Percentiles rank a stretch among this genome's conserved stretches.
Evolutionary conservation across 345 rosid genomes (phyloP).

Genomic region (Abelmoschus esculentus): DNA sequence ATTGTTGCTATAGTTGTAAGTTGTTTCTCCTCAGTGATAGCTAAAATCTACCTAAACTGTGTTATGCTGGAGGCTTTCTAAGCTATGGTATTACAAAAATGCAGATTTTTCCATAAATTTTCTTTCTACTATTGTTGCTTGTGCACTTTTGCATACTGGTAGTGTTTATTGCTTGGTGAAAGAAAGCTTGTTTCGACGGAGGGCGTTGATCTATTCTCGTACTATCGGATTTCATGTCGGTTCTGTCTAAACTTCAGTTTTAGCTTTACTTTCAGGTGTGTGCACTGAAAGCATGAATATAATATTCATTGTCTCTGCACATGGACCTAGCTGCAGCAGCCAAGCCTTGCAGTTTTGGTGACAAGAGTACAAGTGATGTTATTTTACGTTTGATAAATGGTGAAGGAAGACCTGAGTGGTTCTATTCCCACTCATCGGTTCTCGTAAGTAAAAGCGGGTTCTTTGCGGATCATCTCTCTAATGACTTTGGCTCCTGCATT

Average conservation of each 20-base stretch:
- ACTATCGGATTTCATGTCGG: background rate
- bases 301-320: constrained; percentile 10
- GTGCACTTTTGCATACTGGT: background rate
- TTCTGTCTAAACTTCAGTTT: background rate
- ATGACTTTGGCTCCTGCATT: constrained; percentile 12
- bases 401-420: constrained; percentile 37
- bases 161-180: background rate
- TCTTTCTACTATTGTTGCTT: background rate
- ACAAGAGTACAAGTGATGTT: constrained; percentile 28
- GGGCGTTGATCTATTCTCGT: background rate
- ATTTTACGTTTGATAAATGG: constrained; percentile 24
- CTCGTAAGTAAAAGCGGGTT: constrained; percentile 34
- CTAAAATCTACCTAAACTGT: background rate
- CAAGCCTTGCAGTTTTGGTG: constrained; percentile 30
- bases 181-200: background rate
- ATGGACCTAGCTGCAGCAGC: constrained; percentile 28
- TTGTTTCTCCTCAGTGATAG: background rate
- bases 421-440: constrained; percentile 31
- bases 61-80: too few relatives aligned
- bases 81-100: too few relatives aligned
- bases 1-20: too few relatives aligned
- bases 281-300: constrained; percentile 34
- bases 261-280: constrained; percentile 11
- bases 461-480: constrained; percentile 30
- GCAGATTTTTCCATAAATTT: background rate